A percentile compares a stretch with the other conserved stretches of the same genome.
Conservation (phyloP, 768 basidiomycete species). For the Tylopilus felleus region DNA sequence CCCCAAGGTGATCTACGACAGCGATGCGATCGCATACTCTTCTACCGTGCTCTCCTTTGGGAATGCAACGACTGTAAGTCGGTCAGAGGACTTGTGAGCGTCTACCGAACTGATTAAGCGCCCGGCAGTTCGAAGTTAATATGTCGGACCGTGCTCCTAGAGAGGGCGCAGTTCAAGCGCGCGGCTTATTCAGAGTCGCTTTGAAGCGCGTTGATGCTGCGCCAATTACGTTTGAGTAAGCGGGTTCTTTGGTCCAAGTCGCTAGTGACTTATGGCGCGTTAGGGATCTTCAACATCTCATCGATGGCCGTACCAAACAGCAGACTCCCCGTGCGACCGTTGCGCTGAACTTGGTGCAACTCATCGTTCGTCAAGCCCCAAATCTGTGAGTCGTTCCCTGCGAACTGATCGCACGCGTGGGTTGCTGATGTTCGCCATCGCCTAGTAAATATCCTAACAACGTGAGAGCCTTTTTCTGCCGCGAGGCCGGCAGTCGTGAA, state of each 20-base stretch:
- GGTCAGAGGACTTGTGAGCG: background rate
- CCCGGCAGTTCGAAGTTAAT: slow-evolving; percentile 35
- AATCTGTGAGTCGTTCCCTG: slow-evolving; percentile 38
- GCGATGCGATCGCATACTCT: slow-evolving; percentile 41
- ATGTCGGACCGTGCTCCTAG: slow-evolving; percentile 28
- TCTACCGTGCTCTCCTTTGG: slow-evolving; percentile 31
- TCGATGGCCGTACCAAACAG: slow-evolving; percentile 23
- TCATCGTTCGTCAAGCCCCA: slow-evolving; percentile 45
- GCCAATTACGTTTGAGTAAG: slow-evolving; percentile 36
- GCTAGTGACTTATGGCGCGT: background rate
- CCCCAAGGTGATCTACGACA: slow-evolving; percentile 47
- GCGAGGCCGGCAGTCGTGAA: slow-evolving; percentile 23
- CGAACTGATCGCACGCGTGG: background rate
- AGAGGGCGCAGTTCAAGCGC: slow-evolving; percentile 9
- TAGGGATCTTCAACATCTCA: slow-evolving; percentile 26
- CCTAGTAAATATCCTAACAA: slow-evolving; percentile 44
- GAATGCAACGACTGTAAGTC: slow-evolving; percentile 29
- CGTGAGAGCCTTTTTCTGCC: slow-evolving; percentile 43
- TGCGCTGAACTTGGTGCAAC: slow-evolving; percentile 46
- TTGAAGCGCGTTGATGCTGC: slow-evolving; percentile 40
- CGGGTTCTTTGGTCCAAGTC: background rate
- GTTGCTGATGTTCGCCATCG: background rate
- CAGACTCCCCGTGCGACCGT: slow-evolving; percentile 28
- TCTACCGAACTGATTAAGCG: background rate
- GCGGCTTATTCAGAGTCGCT: slow-evolving; percentile 31